Evolutionary conservation across 352 stramenopile species (phyloP), one percentile per base, ranked within the genome.

Genomic region (Pythium phragmitis): DNA sequence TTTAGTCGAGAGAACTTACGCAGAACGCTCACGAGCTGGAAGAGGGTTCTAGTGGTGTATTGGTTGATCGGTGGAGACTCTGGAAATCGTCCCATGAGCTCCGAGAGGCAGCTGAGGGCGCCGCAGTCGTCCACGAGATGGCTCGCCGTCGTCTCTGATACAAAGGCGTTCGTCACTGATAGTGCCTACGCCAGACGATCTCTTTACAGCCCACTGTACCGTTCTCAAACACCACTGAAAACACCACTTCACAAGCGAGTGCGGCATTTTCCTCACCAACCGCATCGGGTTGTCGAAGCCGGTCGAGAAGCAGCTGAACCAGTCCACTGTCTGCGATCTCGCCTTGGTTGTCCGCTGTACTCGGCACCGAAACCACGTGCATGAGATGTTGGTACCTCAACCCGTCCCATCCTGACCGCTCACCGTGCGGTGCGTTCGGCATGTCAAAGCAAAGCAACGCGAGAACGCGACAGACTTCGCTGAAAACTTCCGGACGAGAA

Each of bases 381-480:
- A 30, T 30, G 26, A 30, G 26, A 30, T 30, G 26, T 30, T 30
- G 26, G 26, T 5, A 5, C 26, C 26, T 30, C 26, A 30, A 30
- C 26, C 26, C 26, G 4, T 30, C 26, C 26, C 26, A 30, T 30
- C 26, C 26, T 30, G 7, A 28, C 13, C 17, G 4, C 63, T 7
- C 57, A 87, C 81, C 67, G 4, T 90, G 81, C 12, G 77, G 75
- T 2, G 70, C 54, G 39, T 61, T 55, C 6, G 73, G 68, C 55
- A 73, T 74, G 43, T 87, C 81, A 50, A 87, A 88, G 56, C 81
- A 87, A 30, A 90, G 30, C 19, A 82, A 48, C 5, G 70, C 52
- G 14, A 81, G 42, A 12, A 88, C 54, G 7, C 50, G 67, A 33
- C 79, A 88, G 6, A 71, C 53, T 57, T 84, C 70, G 2, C 59